Percentiles rank a stretch among this genome's conserved stretches.
phyloP scores from a whole-genome alignment of 345 rosid species.

The Lepidium sativum region DNA sequence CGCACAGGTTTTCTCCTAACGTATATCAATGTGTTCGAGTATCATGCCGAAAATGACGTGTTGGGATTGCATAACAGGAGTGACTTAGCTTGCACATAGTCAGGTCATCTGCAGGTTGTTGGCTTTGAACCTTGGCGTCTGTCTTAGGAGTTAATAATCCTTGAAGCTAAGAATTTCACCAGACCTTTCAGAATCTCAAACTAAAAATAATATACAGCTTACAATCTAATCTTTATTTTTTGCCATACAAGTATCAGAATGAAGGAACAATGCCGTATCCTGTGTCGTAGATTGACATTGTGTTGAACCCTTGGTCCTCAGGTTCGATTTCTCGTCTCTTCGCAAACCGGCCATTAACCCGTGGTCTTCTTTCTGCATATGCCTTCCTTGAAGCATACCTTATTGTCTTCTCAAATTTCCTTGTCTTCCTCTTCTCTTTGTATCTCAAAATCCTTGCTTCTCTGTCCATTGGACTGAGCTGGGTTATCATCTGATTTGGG shows the following conservation, averaged over 20 bases:
- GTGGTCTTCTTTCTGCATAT: slow-evolving; percentile 84
- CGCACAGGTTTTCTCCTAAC: neutral
- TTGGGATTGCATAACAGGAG: neutral
- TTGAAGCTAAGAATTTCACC: slow-evolving; percentile 4
- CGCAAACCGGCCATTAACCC: slow-evolving; percentile 90
- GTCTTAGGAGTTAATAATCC: neutral
- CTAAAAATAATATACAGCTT: slow-evolving; percentile 7
- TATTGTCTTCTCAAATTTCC: slow-evolving; percentile 92
- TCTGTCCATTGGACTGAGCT: slow-evolving; percentile 71
- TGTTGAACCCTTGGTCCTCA: slow-evolving; percentile 53
- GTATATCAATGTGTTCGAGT: neutral
- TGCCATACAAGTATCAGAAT: slow-evolving; percentile 24
- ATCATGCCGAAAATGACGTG: neutral
- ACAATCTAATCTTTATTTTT: neutral
- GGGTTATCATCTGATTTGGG: slow-evolving; percentile 48
- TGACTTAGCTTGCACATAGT: neutral
- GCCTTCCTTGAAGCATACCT: slow-evolving; percentile 98
- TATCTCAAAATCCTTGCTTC: slow-evolving; percentile 88
- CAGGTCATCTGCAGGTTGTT: neutral
- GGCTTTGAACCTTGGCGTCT: neutral
- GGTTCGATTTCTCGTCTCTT: slow-evolving; percentile 56
- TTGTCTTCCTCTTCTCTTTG: slow-evolving; percentile 81
- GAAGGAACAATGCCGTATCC: slow-evolving; percentile 77
- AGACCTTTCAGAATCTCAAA: slow-evolving; percentile 6
- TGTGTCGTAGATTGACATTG: slow-evolving; percentile 37